These are phyloP conservation scores for Pythium brassicae DNA, from an alignment of 352 stramenopile genomes.

Conservation along the genomic window DNA sequence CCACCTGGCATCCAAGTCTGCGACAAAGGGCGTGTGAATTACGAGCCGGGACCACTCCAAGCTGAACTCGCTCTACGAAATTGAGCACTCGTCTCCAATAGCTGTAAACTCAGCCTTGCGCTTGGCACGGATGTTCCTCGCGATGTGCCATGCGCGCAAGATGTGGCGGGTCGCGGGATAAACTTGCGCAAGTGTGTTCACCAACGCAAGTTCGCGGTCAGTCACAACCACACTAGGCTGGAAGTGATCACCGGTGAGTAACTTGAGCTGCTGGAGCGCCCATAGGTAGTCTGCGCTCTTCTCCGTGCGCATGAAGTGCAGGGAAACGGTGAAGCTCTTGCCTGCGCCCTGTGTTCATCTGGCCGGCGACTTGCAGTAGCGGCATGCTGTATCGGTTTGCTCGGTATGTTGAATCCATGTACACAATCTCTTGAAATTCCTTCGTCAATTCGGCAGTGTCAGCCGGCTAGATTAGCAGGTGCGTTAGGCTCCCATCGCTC, in stretches of 20 bases:
- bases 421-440: neutral
- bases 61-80: neutral
- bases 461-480: neutral
- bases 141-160: neutral
- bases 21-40: neutral
- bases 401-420: slow-evolving; percentile 5
- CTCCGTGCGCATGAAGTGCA: neutral
- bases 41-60: neutral
- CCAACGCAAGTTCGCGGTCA: neutral
- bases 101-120: neutral
- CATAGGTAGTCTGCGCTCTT: neutral
- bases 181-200: neutral
- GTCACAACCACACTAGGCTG: neutral
- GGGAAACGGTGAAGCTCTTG: slow-evolving; percentile 1
- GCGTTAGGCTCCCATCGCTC: neutral
- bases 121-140: neutral
- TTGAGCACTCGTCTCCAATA: neutral
- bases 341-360: slow-evolving; percentile 4
- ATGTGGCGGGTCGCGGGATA: neutral
- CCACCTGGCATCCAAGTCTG: too few relatives aligned
- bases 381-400: slow-evolving; percentile 3
- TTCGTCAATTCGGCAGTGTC: neutral
- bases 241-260: neutral
- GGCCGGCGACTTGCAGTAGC: neutral
- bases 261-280: neutral